Evolutionary conservation across 2,329 filamentous ascomycete genomes (phyloP).

Genomic region (Neurospora sp.): DNA sequence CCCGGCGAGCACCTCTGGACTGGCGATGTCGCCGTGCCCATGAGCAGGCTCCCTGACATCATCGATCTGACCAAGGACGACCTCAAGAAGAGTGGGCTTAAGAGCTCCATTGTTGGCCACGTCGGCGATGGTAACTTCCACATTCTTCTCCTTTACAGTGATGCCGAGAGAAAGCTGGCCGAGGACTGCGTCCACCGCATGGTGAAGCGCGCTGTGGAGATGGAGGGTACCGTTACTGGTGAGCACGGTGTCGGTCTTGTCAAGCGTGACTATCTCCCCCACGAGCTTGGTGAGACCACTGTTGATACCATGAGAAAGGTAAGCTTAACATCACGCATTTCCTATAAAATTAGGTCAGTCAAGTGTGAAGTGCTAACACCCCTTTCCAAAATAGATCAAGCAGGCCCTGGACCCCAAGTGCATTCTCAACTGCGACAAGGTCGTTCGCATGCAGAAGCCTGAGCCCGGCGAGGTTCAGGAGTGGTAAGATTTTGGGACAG

Average conservation of each 20-base stretch:
- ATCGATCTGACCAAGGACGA: conserved; percentile 70
- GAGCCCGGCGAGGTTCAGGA: conserved; percentile 36
- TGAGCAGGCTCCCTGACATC: conserved; percentile 61
- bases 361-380: neutral
- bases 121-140: conserved; percentile 65
- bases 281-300: conserved; percentile 64
- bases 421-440: conserved; percentile 60
- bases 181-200: conserved; percentile 69
- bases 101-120: conserved; percentile 62
- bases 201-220: conserved; percentile 76
- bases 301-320: conserved; percentile 79
- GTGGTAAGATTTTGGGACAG: conserved; percentile 25
- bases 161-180: conserved; percentile 56
- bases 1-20: conserved; percentile 71
- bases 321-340: conserved; percentile 18
- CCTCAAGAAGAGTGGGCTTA: conserved; percentile 62
- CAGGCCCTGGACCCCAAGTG: conserved; percentile 68
- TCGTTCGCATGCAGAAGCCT: conserved; percentile 51
- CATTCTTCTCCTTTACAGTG: conserved; percentile 49
- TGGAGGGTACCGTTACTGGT: conserved; percentile 78
- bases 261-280: conserved; percentile 73
- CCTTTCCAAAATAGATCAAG: conserved; percentile 51
- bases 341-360: neutral
- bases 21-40: conserved; percentile 76
- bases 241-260: conserved; percentile 79